These are phyloP conservation scores for Mycena leptocephala DNA, from an alignment of 768 basidiomycete genomes.

Conservation along the genomic window DNA sequence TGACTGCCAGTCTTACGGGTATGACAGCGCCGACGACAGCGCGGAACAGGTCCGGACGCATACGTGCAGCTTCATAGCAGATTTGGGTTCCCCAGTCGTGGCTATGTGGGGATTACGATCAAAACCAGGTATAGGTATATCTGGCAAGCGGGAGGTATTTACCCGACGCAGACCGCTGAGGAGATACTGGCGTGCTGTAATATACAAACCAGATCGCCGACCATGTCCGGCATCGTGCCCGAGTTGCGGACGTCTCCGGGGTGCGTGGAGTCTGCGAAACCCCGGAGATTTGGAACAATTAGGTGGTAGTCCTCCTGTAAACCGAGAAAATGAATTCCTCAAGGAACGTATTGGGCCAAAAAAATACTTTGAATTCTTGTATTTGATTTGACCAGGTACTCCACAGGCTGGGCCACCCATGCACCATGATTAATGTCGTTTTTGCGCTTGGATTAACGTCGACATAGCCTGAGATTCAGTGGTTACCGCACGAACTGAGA, in stretches of 20 bases:
- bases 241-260: slow-evolving; percentile 75
- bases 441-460: slow-evolving; percentile 72
- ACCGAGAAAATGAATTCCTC: background rate
- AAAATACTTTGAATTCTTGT: slow-evolving; percentile 70
- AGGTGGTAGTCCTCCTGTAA: slow-evolving; percentile 73
- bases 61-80: slow-evolving; percentile 80
- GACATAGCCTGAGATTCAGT: slow-evolving; percentile 68
- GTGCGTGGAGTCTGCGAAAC: slow-evolving; percentile 79
- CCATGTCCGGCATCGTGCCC: slow-evolving; percentile 73
- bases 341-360: background rate
- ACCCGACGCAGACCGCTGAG: slow-evolving; percentile 78
- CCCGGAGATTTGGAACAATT: slow-evolving; percentile 76
- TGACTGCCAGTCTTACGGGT: slow-evolving; percentile 61
- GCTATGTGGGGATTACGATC: slow-evolving; percentile 48
- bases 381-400: slow-evolving; percentile 84
- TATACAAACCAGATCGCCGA: slow-evolving; percentile 76
- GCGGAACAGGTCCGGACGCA: slow-evolving; percentile 75
- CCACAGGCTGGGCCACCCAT: slow-evolving; percentile 89
- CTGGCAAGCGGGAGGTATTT: slow-evolving; percentile 24
- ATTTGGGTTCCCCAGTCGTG: slow-evolving; percentile 85
- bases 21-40: slow-evolving; percentile 73
- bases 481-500: background rate
- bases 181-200: slow-evolving; percentile 65
- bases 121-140: background rate
- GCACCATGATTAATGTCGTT: slow-evolving; percentile 76